These are phyloP conservation scores for Stygiomarasmius scandens DNA, from an alignment of 1,284 basidiomycete species.

Conservation along the genomic window DNA sequence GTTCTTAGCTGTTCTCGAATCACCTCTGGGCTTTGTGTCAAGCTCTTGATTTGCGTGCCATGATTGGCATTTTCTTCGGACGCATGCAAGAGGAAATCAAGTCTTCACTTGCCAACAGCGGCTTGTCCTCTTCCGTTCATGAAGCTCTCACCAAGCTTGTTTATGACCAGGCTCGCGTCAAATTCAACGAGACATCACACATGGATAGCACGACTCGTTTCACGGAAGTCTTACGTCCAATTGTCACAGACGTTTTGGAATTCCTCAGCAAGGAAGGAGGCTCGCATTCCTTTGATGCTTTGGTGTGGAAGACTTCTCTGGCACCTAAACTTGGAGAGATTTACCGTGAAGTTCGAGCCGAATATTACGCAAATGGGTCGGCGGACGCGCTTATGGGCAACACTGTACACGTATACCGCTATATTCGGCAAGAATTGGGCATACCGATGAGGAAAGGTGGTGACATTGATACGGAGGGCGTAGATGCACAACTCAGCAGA, in stretches of 20 bases:
- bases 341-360: neutral
- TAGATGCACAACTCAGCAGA: neutral
- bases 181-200: neutral
- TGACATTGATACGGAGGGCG: neutral
- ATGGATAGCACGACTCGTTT: slow-evolving; percentile 1
- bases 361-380: neutral
- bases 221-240: neutral
- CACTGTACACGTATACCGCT: neutral
- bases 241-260: neutral
- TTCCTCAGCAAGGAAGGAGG: neutral
- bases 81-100: slow-evolving; percentile 28
- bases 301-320: neutral
- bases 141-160: neutral
- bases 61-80: slow-evolving; percentile 28
- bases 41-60: slow-evolving; percentile 55
- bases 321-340: neutral
- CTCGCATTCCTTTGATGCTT: neutral
- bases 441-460: slow-evolving; percentile 5
- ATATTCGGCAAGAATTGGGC: neutral
- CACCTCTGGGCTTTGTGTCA: neutral
- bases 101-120: neutral
- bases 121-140: neutral
- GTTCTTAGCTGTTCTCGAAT: neutral
- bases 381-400: neutral
- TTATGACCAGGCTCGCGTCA: neutral